phyloP scores from a whole-genome alignment of 495 filamentous ascomycete genomes.

The Penicillium canescens region DNA sequence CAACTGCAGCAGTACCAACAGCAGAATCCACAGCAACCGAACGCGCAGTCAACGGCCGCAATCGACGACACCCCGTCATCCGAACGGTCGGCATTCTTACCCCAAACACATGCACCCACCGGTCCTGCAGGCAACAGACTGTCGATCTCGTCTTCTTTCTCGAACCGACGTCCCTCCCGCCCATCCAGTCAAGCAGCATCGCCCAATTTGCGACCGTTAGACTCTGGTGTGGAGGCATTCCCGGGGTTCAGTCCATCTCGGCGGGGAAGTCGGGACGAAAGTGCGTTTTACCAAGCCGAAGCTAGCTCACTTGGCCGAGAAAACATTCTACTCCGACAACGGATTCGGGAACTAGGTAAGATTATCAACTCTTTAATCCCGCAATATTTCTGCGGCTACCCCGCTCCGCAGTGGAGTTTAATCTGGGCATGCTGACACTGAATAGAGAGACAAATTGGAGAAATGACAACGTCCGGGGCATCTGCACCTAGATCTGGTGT shows the following conservation, averaged over 20 bases:
- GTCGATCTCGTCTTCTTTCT: slow-evolving; percentile 45
- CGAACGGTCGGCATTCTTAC: slow-evolving; percentile 56
- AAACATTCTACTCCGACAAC: slow-evolving; percentile 87
- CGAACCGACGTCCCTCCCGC: slow-evolving; percentile 50
- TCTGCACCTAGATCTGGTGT: slow-evolving; percentile 13
- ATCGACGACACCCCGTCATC: slow-evolving; percentile 70
- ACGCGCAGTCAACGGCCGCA: slow-evolving; percentile 44
- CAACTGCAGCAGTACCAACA: slow-evolving; percentile 70
- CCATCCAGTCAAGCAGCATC: slow-evolving; percentile 37
- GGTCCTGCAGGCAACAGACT: slow-evolving; percentile 25
- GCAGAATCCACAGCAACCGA: slow-evolving; percentile 47
- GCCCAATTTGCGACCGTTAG: slow-evolving; percentile 37
- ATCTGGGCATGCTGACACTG: background rate
- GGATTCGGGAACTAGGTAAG: slow-evolving; percentile 75
- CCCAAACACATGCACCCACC: slow-evolving; percentile 38
- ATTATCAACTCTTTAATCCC: background rate
- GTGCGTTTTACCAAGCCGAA: slow-evolving; percentile 89
- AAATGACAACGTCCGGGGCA: slow-evolving; percentile 23
- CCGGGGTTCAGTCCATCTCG: slow-evolving; percentile 27
- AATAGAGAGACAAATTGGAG: slow-evolving; percentile 39
- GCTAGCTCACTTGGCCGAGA: slow-evolving; percentile 82
- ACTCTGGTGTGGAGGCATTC: slow-evolving; percentile 30
- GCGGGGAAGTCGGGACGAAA: slow-evolving; percentile 67
- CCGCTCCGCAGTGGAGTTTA: slow-evolving; percentile 6
- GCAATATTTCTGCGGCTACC: background rate